Conservation (phyloP, 768 basidiomycete species). For the Butyriboletus loyo region DNA sequence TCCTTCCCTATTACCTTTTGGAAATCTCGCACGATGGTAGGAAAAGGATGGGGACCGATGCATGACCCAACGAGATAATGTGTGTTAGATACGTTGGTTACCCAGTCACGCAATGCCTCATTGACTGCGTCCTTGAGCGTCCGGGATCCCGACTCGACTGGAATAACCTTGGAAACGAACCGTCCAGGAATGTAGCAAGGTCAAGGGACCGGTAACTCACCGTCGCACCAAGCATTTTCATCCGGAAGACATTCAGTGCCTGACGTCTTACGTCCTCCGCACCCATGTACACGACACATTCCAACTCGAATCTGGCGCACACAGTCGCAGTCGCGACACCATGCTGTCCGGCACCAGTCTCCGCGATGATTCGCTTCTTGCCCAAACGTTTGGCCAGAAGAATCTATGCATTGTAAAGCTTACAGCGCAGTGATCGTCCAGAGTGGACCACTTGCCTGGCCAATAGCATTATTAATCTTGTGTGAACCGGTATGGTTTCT, state of each 20-base stretch:
- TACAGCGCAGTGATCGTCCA: neutral
- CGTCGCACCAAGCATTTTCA: slow-evolving; percentile 95
- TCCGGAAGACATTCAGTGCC: slow-evolving; percentile 96
- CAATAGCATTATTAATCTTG: slow-evolving; percentile 99
- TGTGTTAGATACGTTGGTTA: slow-evolving; percentile 88
- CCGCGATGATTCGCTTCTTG: slow-evolving; percentile 96
- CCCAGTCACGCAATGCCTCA: slow-evolving; percentile 98
- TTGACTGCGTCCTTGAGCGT: slow-evolving; percentile 99
- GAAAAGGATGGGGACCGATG: slow-evolving; percentile 98
- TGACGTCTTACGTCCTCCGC: slow-evolving; percentile 95
- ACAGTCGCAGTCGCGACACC: slow-evolving; percentile 99
- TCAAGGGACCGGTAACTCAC: slow-evolving; percentile 32
- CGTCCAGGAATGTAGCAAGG: neutral
- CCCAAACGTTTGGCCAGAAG: slow-evolving; percentile 91
- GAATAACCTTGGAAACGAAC: slow-evolving; percentile 63
- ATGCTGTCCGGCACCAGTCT: slow-evolving; percentile 98
- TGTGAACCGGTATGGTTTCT: slow-evolving; percentile 99
- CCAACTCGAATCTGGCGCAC: slow-evolving; percentile 93
- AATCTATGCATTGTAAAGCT: slow-evolving; percentile 49
- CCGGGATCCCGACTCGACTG: slow-evolving; percentile 89
- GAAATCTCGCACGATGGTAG: slow-evolving; percentile 98
- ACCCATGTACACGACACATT: slow-evolving; percentile 98
- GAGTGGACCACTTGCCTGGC: slow-evolving; percentile 57
- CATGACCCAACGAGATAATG: slow-evolving; percentile 97
- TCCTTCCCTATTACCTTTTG: slow-evolving; percentile 93